A percentile compares a stretch with the other conserved stretches of the same genome.
phyloP scores from a whole-genome alignment of 345 rosid species.

The Acer saccharum region DNA sequence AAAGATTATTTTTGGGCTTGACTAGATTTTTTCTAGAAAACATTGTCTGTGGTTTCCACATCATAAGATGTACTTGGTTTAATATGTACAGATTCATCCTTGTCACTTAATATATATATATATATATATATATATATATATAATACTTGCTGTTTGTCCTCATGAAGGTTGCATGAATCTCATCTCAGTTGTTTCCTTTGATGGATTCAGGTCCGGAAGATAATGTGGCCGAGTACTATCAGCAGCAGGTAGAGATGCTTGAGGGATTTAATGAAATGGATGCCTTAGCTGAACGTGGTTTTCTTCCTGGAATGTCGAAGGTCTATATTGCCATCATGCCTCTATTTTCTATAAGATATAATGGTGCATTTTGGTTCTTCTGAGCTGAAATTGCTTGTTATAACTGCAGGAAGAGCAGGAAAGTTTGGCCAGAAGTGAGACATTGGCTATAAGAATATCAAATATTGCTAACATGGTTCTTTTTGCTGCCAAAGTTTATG shows the following conservation, averaged over 20 bases:
- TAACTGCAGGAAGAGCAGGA: constrained; percentile 83
- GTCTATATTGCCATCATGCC: constrained; percentile 31
- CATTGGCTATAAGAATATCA: constrained; percentile 86
- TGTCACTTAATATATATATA: no score
- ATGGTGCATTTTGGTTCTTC: background rate
- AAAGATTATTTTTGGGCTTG: background rate
- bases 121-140: no score
- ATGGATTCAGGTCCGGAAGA: constrained; percentile 78
- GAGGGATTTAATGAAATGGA: constrained; percentile 98
- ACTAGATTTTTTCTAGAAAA: background rate
- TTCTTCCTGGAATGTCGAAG: constrained; percentile 87
- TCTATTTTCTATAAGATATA: background rate
- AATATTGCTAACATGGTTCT: constrained; percentile 93
- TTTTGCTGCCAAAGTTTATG: constrained; percentile 93
- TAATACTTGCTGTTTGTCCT: background rate
- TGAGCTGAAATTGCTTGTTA: constrained; percentile 17
- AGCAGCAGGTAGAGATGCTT: constrained; percentile 96
- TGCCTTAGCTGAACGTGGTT: constrained; percentile 89
- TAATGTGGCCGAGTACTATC: constrained; percentile 89
- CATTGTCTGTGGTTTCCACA: background rate
- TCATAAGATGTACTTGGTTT: background rate
- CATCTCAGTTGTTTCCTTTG: constrained; percentile 15
- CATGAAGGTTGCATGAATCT: background rate
- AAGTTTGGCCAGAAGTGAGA: constrained; percentile 82
- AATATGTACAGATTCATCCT: background rate